Conservation (phyloP, 2,329 filamentous ascomycete species). For the Exophiala viscosa region DNA sequence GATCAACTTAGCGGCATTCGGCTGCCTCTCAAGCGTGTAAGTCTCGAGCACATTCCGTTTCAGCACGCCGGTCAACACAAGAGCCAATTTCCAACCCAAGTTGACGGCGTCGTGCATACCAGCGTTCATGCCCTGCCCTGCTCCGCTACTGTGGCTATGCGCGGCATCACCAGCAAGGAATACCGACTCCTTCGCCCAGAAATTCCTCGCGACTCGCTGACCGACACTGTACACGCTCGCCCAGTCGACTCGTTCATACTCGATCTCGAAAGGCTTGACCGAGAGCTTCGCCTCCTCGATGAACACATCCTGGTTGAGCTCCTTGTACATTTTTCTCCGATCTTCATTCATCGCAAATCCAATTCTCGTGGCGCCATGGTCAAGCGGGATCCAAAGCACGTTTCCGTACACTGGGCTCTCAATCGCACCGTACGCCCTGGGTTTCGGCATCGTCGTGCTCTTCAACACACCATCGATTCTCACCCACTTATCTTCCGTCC, state of each 20-base stretch:
- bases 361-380: slow-evolving; percentile 52
- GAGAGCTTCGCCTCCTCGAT: slow-evolving; percentile 39
- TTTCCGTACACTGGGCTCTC: slow-evolving; percentile 54
- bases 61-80: slow-evolving; percentile 26
- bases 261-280: slow-evolving; percentile 39
- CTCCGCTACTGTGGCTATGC: slow-evolving; percentile 27
- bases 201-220: slow-evolving; percentile 35
- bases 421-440: slow-evolving; percentile 47
- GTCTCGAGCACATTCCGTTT: slow-evolving; percentile 29
- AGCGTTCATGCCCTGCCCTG: slow-evolving; percentile 28
- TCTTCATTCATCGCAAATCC: slow-evolving; percentile 51
- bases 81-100: slow-evolving; percentile 27
- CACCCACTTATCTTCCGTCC: slow-evolving; percentile 52
- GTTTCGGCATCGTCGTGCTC: slow-evolving; percentile 47
- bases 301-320: slow-evolving; percentile 37
- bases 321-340: slow-evolving; percentile 35
- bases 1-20: slow-evolving; percentile 33
- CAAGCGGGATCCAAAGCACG: slow-evolving; percentile 53
- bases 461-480: slow-evolving; percentile 50
- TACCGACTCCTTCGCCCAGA: slow-evolving; percentile 23
- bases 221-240: slow-evolving; percentile 45
- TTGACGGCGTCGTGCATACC: slow-evolving; percentile 28
- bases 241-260: slow-evolving; percentile 42
- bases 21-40: slow-evolving; percentile 33
- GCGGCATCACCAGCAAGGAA: slow-evolving; percentile 26